Percentiles rank a stretch among this genome's conserved stretches.
phyloP scores from a whole-genome alignment of 139 green algal species.

The Coelastrella sp. region DNA sequence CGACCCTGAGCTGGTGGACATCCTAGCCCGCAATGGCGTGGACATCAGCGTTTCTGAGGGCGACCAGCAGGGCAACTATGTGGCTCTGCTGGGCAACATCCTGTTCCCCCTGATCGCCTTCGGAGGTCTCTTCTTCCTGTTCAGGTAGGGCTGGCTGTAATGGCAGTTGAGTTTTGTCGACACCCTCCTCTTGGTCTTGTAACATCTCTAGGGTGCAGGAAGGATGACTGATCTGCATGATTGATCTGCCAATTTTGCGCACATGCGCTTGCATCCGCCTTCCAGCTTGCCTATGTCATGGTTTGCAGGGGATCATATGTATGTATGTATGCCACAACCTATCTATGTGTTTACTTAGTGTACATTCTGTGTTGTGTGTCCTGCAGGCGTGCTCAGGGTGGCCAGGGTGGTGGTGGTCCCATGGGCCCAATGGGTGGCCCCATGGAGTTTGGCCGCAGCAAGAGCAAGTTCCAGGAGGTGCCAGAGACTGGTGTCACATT shows the following conservation, averaged over 20 bases:
- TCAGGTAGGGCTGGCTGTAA: slow-evolving; percentile 68
- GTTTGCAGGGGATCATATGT: too few relatives aligned
- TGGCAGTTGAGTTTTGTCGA: background rate
- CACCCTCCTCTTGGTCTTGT: too few relatives aligned
- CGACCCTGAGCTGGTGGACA: slow-evolving; percentile 90
- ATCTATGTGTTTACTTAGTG: background rate
- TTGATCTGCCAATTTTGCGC: background rate
- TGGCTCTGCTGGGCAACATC: slow-evolving; percentile 97
- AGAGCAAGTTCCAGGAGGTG: slow-evolving; percentile 99
- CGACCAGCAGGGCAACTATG: slow-evolving; percentile 91
- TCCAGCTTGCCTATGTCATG: background rate
- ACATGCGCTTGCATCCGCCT: background rate
- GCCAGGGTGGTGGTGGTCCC: slow-evolving; percentile 52
- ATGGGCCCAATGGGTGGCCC: slow-evolving; percentile 89
- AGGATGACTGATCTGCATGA: background rate
- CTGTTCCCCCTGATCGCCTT: slow-evolving; percentile 99
- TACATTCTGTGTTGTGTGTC: background rate
- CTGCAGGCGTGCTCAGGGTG: slow-evolving; percentile 38
- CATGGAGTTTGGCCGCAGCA: slow-evolving; percentile 99
- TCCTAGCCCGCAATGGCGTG: slow-evolving; percentile 88
- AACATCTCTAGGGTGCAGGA: too few relatives aligned
- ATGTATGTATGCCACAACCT: background rate
- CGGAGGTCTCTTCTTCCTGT: slow-evolving; percentile 99
- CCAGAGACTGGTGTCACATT: slow-evolving; percentile 99
- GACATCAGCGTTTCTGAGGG: slow-evolving; percentile 88